These are phyloP conservation scores for Penicillium roqueforti DNA, from an alignment of 495 filamentous ascomycete species.

Conservation along the genomic window DNA sequence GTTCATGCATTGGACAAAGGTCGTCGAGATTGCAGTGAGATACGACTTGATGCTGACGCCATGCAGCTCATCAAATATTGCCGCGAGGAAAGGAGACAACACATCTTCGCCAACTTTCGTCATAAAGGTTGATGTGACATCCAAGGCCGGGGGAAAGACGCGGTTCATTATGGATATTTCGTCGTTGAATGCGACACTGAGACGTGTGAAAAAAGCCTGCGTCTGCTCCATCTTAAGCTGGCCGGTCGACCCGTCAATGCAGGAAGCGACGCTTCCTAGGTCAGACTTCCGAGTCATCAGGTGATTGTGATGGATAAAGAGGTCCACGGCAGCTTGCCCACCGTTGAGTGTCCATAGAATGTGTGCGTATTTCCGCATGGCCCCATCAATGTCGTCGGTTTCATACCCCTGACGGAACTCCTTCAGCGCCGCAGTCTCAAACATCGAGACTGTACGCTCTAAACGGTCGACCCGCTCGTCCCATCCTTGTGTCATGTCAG, in stretches of 20 bases:
- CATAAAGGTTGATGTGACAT: conserved; percentile 72
- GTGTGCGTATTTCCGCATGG: conserved; percentile 84
- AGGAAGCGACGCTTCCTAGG: conserved; percentile 76
- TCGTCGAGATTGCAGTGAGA: conserved; percentile 76
- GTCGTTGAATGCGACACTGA: conserved; percentile 73
- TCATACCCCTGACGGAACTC: conserved; percentile 93
- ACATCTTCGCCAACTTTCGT: conserved; percentile 81
- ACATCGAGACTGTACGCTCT: conserved; percentile 69
- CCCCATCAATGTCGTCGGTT: conserved; percentile 80
- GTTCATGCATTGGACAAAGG: conserved; percentile 78
- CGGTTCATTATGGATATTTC: conserved; percentile 78
- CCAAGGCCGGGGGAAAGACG: conserved; percentile 73
- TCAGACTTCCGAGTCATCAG: conserved; percentile 68
- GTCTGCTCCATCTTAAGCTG: conserved; percentile 72
- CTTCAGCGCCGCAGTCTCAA: conserved; percentile 82
- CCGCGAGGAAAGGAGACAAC: conserved; percentile 78
- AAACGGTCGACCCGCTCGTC: conserved; percentile 64
- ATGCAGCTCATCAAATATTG: conserved; percentile 86
- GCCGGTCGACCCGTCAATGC: conserved; percentile 59
- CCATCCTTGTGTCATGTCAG: conserved; percentile 75
- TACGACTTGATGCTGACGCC: conserved; percentile 71
- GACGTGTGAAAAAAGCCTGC: conserved; percentile 69
- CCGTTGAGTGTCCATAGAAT: conserved; percentile 81
- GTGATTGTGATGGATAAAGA: conserved; percentile 84
- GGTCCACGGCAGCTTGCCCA: conserved; percentile 68